Evolutionary conservation across 2,329 filamentous ascomycete species (phyloP).

Genomic region (Fonsecaea erecta): DNA sequence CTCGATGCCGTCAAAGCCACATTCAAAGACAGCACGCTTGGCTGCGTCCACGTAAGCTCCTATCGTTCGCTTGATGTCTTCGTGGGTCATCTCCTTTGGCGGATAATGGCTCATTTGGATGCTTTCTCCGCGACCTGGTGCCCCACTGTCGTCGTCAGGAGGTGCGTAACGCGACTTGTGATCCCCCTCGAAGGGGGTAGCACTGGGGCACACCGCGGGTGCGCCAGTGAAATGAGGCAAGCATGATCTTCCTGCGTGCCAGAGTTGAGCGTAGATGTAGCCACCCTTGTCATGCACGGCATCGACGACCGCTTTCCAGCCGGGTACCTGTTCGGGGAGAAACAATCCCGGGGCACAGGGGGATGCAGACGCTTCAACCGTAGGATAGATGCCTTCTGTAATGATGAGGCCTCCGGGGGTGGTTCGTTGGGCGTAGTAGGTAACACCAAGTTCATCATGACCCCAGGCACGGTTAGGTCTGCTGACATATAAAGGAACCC

Average conservation of each 20-base stretch:
- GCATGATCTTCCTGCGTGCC: neutral
- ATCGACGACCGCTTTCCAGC: neutral
- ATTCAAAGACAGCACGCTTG: neutral
- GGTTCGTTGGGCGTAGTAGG: conserved; percentile 3
- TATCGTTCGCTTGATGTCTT: neutral
- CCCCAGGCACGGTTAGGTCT: neutral
- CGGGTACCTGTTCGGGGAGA: conserved; percentile 5
- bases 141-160: neutral
- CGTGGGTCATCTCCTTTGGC: neutral
- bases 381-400: conserved; percentile 6
- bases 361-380: conserved; percentile 1
- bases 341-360: conserved; percentile 4
- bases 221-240: neutral
- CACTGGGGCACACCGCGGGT: neutral
- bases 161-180: neutral
- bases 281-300: neutral
- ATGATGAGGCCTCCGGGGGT: conserved; percentile 7
- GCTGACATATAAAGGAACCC: neutral
- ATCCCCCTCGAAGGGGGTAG: neutral
- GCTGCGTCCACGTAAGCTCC: neutral
- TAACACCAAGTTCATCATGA: neutral
- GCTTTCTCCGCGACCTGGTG: neutral
- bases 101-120: neutral
- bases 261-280: neutral
- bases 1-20: conserved; percentile 59